phyloP scores from a whole-genome alignment of 1,284 basidiomycete species.

The Ganoderma lingzhi region DNA sequence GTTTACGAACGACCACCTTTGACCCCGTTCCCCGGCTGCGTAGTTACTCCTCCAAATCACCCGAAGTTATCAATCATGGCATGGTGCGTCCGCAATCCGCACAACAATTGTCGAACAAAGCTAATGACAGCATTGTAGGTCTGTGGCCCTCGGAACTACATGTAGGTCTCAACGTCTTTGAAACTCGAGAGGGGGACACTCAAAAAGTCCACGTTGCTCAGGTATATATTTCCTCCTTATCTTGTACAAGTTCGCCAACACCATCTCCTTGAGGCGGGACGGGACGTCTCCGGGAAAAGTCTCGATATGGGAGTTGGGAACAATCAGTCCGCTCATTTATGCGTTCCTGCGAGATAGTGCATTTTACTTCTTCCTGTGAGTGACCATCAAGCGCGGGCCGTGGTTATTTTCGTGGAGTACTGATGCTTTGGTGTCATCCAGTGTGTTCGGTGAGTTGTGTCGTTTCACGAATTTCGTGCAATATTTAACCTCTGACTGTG shows the following conservation, averaged over 20 bases:
- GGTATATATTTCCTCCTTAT: constrained; percentile 27
- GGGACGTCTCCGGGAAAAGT: neutral
- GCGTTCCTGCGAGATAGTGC: constrained; percentile 28
- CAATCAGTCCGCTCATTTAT: constrained; percentile 25
- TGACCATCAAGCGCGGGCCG: neutral
- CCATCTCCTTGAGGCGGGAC: constrained; percentile 13
- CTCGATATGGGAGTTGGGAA: constrained; percentile 16
- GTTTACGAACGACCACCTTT: constrained; percentile 7
- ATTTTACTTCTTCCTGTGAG: constrained; percentile 31
- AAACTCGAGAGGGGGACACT: neutral
- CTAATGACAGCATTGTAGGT: constrained; percentile 6
- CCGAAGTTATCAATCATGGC: constrained; percentile 4
- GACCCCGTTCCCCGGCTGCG: constrained; percentile 20
- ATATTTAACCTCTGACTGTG: neutral
- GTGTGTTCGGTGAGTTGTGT: constrained; percentile 15
- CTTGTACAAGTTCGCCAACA: constrained; percentile 24
- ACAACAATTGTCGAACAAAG: neutral
- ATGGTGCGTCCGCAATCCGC: constrained; percentile 12
- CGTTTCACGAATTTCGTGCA: no score
- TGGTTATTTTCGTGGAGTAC: neutral
- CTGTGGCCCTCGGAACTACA: constrained; percentile 14
- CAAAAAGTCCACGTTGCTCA: neutral
- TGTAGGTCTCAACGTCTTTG: constrained; percentile 9
- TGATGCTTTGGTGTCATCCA: neutral
- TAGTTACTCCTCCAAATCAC: constrained; percentile 6